phyloP scores from a whole-genome alignment of 345 rosid species.

The Orychophragmus violaceus region DNA sequence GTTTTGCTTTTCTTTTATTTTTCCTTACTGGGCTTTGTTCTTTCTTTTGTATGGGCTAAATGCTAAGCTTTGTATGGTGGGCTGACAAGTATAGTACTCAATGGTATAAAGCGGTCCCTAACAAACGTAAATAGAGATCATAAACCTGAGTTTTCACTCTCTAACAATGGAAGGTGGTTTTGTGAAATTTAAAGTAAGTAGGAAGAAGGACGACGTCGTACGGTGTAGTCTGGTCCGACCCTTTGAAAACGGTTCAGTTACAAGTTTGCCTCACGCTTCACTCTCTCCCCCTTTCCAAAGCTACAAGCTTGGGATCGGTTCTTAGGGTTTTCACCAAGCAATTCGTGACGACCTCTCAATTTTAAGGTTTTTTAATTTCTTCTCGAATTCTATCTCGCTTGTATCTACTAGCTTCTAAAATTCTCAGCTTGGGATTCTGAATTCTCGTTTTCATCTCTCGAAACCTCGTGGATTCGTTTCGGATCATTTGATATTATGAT shows the following conservation, averaged over 20 bases:
- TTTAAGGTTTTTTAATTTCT: slow-evolving; percentile 1
- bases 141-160: no score
- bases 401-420: neutral
- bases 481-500: neutral
- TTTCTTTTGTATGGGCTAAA: no score
- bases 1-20: no score
- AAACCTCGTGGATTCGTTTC: neutral
- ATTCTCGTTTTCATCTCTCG: slow-evolving; percentile 11
- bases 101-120: no score
- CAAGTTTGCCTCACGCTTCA: slow-evolving; percentile 16
- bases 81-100: no score
- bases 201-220: slow-evolving; percentile 7
- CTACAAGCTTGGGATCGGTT: slow-evolving; percentile 5
- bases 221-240: neutral
- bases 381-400: neutral
- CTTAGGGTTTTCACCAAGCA: slow-evolving; percentile 15
- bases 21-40: no score
- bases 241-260: slow-evolving; percentile 7
- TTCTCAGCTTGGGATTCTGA: neutral
- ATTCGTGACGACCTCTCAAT: slow-evolving; percentile 3
- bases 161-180: neutral
- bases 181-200: neutral
- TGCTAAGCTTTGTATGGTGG: no score
- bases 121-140: no score
- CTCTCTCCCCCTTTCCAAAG: neutral